Conservation (phyloP, 768 basidiomycete genomes). For the Suillus discolor region DNA sequence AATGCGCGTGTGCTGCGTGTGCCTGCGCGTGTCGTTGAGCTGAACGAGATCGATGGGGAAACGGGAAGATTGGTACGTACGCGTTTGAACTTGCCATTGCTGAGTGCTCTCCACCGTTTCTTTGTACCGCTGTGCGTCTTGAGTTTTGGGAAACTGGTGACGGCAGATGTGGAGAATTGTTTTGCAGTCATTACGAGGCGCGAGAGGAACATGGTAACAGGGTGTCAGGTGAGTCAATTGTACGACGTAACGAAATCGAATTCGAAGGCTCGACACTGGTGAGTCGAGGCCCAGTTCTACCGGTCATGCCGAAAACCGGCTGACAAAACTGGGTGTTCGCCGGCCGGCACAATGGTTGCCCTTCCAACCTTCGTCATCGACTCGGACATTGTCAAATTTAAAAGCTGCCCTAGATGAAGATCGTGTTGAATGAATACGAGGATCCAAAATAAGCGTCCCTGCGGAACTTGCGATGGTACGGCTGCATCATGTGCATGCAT, state of each 20-base stretch:
- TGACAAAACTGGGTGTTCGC: neutral
- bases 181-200: slow-evolving; percentile 33
- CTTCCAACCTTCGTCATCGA: too few relatives aligned
- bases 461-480: neutral
- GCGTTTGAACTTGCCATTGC: slow-evolving; percentile 75
- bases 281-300: neutral
- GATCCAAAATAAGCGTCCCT: neutral
- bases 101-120: slow-evolving; percentile 76
- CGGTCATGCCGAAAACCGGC: neutral
- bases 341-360: neutral
- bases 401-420: neutral
- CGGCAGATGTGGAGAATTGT: slow-evolving; percentile 61
- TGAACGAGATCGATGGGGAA: neutral
- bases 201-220: slow-evolving; percentile 38
- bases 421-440: neutral
- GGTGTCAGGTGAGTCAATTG: neutral
- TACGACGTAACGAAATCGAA: neutral
- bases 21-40: slow-evolving; percentile 42
- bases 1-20: slow-evolving; percentile 71
- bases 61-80: slow-evolving; percentile 41
- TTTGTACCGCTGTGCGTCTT: slow-evolving; percentile 82
- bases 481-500: neutral
- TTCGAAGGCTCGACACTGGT: neutral
- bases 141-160: slow-evolving; percentile 67
- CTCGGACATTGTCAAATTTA: neutral